A percentile compares a stretch with the other conserved stretches of the same genome.
Conservation (phyloP, 140 eudicot genomes). For the Flaveria floridana region DNA sequence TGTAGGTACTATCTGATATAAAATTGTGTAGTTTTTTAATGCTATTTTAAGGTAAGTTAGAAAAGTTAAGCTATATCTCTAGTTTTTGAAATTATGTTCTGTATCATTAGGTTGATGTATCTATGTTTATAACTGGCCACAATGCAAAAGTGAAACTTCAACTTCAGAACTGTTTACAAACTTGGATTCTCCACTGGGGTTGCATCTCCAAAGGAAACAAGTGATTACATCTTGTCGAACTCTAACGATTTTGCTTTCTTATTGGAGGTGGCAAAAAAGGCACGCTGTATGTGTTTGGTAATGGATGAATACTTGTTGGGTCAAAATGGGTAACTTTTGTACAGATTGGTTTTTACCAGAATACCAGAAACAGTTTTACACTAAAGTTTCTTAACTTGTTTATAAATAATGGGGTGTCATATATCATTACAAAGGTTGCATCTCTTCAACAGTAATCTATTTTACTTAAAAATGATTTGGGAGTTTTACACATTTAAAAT, state of each 20-base stretch:
- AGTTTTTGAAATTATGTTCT: constrained; percentile 19
- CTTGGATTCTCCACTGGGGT: constrained; percentile 66
- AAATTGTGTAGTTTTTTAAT: constrained; percentile 6
- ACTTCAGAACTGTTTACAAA: constrained; percentile 43
- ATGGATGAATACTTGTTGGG: neutral
- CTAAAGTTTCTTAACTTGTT: neutral
- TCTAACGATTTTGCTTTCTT: constrained; percentile 3
- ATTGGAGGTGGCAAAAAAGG: constrained; percentile 2
- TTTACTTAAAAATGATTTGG: neutral
- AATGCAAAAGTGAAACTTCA: constrained; percentile 51
- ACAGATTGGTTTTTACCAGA: neutral
- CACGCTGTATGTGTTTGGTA: neutral
- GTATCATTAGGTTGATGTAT: constrained; percentile 40
- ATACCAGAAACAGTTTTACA: neutral
- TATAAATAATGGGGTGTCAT: neutral
- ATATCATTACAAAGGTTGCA: neutral
- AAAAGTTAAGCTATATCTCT: constrained; percentile 21
- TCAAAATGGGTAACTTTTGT: neutral
- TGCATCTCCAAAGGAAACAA: constrained; percentile 47
- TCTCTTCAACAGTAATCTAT: neutral
- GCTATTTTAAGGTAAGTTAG: neutral
- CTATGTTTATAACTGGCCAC: constrained; percentile 36
- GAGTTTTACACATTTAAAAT: neutral
- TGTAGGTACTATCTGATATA: constrained; percentile 22
- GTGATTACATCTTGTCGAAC: constrained; percentile 29